Conservation (phyloP, 2,329 filamentous ascomycete genomes). For the Phialemoniopsis sp. region DNA sequence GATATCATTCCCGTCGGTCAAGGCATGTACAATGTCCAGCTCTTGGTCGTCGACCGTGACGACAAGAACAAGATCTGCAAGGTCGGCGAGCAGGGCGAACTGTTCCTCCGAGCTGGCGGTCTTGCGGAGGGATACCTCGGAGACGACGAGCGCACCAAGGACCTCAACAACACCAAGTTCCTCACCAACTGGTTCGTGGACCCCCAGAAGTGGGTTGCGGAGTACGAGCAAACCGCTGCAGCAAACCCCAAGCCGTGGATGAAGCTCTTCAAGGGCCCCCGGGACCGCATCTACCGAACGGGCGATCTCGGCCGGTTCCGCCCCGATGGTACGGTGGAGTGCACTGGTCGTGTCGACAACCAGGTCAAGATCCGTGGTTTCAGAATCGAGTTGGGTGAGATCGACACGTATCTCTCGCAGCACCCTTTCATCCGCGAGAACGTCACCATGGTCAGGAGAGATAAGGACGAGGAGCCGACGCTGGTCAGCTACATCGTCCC, state of each 20-base stretch:
- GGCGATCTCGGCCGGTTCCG: conserved; percentile 81
- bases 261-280: conserved; percentile 71
- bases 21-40: conserved; percentile 86
- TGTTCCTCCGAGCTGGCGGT: conserved; percentile 77
- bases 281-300: conserved; percentile 82
- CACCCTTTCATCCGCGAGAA: conserved; percentile 77
- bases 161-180: conserved; percentile 71
- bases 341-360: conserved; percentile 75
- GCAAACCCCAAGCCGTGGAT: conserved; percentile 67
- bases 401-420: conserved; percentile 76
- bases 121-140: conserved; percentile 63
- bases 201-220: conserved; percentile 57
- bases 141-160: conserved; percentile 47
- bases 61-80: conserved; percentile 65
- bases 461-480: conserved; percentile 79
- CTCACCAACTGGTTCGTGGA: conserved; percentile 84
- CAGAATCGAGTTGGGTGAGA: conserved; percentile 90
- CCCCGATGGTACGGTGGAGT: conserved; percentile 66
- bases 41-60: conserved; percentile 75
- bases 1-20: conserved; percentile 79
- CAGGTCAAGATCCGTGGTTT: conserved; percentile 95
- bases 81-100: conserved; percentile 79
- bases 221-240: conserved; percentile 53
- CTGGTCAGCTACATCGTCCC: conserved; percentile 90
- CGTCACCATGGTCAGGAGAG: conserved; percentile 78